Evolutionary conservation across 1,139 yeast species (phyloP).

Genomic region (Candida tunisiensis): DNA sequence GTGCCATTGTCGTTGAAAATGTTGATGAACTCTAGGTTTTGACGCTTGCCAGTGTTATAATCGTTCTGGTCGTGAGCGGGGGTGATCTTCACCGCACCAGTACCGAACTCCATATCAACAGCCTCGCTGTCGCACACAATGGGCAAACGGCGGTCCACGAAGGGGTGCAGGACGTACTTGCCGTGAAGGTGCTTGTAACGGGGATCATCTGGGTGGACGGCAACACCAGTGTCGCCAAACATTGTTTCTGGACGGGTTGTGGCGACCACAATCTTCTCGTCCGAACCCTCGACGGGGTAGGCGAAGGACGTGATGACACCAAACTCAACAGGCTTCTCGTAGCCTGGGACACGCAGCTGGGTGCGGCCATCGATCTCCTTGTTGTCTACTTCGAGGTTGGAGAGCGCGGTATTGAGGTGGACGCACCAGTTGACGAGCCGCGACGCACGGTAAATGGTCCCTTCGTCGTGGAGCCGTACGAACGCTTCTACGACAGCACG

Average conservation of each 20-base stretch:
- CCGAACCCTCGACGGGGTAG: constrained; percentile 75
- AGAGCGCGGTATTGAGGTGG: constrained; percentile 82
- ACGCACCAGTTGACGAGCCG: constrained; percentile 96
- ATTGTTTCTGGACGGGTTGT: constrained; percentile 98
- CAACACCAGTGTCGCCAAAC: constrained; percentile 96
- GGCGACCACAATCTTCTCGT: constrained; percentile 80
- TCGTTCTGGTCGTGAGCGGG: constrained; percentile 98
- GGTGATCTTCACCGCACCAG: constrained; percentile 98
- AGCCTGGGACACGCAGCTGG: constrained; percentile 69
- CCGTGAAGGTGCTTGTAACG: constrained; percentile 94
- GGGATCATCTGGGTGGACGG: constrained; percentile 89
- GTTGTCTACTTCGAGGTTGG: constrained; percentile 92
- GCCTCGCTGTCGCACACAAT: constrained; percentile 83
- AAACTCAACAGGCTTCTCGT: constrained; percentile 80
- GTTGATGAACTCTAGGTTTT: constrained; percentile 72
- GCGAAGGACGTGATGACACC: constrained; percentile 94
- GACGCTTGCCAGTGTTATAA: constrained; percentile 92
- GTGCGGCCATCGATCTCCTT: constrained; percentile 78
- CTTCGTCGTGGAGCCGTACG: constrained; percentile 83
- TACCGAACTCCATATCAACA: constrained; percentile 98
- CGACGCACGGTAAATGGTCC: constrained; percentile 85
- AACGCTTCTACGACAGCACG: constrained; percentile 85
- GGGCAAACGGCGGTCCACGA: constrained; percentile 72
- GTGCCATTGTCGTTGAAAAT: constrained; percentile 86
- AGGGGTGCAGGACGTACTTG: constrained; percentile 80